These are phyloP conservation scores for Diaporthe vaccinii DNA, from an alignment of 2,329 filamentous ascomycete species.

Conservation along the genomic window DNA sequence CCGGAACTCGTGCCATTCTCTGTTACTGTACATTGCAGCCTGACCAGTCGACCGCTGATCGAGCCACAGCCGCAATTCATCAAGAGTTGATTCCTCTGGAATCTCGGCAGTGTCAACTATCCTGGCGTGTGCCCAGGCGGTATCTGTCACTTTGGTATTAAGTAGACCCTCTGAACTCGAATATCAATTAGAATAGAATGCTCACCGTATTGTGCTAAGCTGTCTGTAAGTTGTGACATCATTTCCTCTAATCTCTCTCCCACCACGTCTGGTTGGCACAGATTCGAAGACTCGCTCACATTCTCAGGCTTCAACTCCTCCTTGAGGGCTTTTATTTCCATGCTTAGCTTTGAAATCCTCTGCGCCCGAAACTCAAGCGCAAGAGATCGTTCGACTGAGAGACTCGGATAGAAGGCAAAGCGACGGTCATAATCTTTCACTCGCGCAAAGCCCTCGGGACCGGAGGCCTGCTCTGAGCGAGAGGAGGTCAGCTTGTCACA, in stretches of 20 bases:
- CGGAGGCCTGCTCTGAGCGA: neutral
- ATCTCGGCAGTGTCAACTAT: neutral
- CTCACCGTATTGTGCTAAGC: slow-evolving; percentile 16
- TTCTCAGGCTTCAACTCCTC: neutral
- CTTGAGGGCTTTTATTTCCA: neutral
- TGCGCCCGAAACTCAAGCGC: neutral
- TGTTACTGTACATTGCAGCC: neutral
- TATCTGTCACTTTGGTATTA: neutral
- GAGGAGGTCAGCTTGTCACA: neutral
- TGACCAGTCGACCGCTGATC: neutral
- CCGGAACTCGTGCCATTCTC: slow-evolving; percentile 3
- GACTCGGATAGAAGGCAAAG: slow-evolving; percentile 22
- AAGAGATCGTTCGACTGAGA: neutral
- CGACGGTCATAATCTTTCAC: slow-evolving; percentile 24
- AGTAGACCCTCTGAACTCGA: neutral
- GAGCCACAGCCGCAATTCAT: slow-evolving; percentile 1
- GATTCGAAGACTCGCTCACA: neutral
- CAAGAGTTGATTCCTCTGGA: neutral
- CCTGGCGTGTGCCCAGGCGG: neutral
- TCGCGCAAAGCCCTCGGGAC: neutral
- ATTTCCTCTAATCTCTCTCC: neutral
- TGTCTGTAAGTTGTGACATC: slow-evolving; percentile 10
- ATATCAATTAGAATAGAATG: accelerated
- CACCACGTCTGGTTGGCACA: accelerated
- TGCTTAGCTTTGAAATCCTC: neutral